A percentile compares a stretch with the other conserved stretches of the same genome.
phyloP scores from a whole-genome alignment of 2,329 filamentous ascomycete species.

The Fusarium sp. region DNA sequence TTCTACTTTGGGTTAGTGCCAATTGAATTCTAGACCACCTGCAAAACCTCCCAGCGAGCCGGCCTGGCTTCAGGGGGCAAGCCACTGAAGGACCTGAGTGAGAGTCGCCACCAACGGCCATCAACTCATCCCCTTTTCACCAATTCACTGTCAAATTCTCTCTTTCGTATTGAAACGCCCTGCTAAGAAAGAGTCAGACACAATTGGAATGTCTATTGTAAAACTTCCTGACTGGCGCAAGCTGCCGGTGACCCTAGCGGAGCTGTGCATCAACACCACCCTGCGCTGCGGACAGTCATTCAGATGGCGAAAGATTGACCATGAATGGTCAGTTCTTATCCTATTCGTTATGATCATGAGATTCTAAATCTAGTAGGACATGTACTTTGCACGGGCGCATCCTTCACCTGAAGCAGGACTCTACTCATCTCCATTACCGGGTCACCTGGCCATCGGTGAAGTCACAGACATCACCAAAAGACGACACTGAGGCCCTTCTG shows the following conservation, averaged over 20 bases:
- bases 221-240: conserved; percentile 85
- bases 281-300: conserved; percentile 97
- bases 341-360: not conserved
- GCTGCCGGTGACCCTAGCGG: conserved; percentile 82
- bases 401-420: conserved; percentile 85
- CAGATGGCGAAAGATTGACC: conserved; percentile 87
- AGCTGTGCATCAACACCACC: conserved; percentile 95
- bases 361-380: conserved; percentile 62
- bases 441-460: conserved; percentile 67
- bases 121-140: conserved; percentile 6
- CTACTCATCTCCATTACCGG: conserved; percentile 82
- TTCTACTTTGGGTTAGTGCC: conserved; percentile 40
- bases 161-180: not conserved
- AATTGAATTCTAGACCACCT: conserved; percentile 10
- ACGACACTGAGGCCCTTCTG: conserved; percentile 80
- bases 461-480: conserved; percentile 47
- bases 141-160: not conserved
- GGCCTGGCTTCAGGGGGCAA: conserved; percentile 7
- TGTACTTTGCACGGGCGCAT: conserved; percentile 89
- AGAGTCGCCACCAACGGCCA: conserved; percentile 5
- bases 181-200: too few species aligned
- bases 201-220: conserved; percentile 50
- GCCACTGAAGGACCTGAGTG: conserved; percentile 16
- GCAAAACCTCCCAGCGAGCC: conserved; percentile 15
- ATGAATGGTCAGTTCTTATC: conserved; percentile 76